phyloP scores from a whole-genome alignment of 1,284 basidiomycete genomes.

The Earliella scabrosa region DNA sequence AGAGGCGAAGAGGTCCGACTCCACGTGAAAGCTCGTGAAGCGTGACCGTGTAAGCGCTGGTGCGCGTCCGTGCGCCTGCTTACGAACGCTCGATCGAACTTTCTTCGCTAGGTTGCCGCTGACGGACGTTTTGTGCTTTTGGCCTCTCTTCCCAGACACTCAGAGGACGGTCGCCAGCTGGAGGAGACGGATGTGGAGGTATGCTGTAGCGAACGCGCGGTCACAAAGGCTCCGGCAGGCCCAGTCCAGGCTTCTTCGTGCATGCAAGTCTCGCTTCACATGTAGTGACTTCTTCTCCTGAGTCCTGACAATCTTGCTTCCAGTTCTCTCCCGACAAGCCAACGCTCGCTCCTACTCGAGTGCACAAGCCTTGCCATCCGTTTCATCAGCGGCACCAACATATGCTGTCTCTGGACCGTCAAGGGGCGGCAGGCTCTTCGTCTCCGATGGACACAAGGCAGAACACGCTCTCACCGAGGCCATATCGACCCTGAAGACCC shows the following conservation, averaged over 20 bases:
- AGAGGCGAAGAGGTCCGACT: too few species aligned
- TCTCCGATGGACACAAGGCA: conserved; percentile 28
- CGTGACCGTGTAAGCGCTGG: neutral
- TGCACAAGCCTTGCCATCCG: neutral
- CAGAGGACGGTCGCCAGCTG: too few species aligned
- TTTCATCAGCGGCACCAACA: neutral
- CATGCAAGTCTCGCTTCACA: neutral
- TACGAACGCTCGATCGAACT: neutral
- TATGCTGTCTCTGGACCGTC: conserved; percentile 14
- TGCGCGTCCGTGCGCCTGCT: neutral
- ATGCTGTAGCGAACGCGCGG: conserved; percentile 1
- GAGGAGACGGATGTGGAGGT: conserved; percentile 1
- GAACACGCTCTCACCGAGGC: conserved; percentile 39
- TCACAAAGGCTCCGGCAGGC: neutral
- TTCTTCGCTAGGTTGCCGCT: too few species aligned
- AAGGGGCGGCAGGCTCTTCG: conserved; percentile 1
- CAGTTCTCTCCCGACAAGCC: neutral
- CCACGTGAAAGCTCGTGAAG: too few species aligned
- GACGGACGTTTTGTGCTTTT: too few species aligned
- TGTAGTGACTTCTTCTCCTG: neutral
- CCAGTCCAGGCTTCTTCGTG: neutral
- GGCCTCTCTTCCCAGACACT: too few species aligned
- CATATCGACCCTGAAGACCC: conserved; percentile 33
- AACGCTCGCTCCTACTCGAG: neutral
- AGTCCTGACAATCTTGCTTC: neutral